phyloP scores from a whole-genome alignment of 176 grass and related monocot genomes.

The Metroxylon sagu region DNA sequence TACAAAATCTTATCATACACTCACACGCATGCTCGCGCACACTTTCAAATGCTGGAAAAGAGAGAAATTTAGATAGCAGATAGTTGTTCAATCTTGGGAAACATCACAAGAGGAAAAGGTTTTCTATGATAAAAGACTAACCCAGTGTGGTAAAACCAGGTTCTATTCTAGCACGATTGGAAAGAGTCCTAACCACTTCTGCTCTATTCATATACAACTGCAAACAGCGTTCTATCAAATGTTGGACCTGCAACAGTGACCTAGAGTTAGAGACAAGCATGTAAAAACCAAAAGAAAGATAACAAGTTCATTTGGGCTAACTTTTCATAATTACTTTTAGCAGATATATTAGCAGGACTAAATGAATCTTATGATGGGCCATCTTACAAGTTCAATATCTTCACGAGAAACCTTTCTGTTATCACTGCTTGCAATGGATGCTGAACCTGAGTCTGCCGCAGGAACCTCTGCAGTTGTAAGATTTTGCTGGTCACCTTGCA shows the following conservation, averaged over 20 bases:
- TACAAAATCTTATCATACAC: too few relatives aligned
- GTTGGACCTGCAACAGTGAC: conserved; percentile 56
- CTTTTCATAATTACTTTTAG: too few relatives aligned
- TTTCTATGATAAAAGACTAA: conserved; percentile 13
- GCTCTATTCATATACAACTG: conserved; percentile 96
- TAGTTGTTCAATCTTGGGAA: too few relatives aligned
- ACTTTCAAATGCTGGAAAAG: too few relatives aligned
- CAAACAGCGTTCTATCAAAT: conserved; percentile 95
- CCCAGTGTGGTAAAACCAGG: conserved; percentile 96
- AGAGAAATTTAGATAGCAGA: too few relatives aligned
- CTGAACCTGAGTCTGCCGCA: conserved; percentile 52
- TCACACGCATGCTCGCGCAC: too few relatives aligned
- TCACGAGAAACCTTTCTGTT: conserved; percentile 88
- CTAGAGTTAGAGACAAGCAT: too few relatives aligned
- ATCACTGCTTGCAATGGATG: conserved; percentile 54
- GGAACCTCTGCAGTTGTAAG: conserved; percentile 39
- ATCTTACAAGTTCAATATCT: conserved; percentile 93
- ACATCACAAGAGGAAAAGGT: too few relatives aligned
- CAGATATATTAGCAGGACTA: background rate
- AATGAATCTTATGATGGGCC: background rate
- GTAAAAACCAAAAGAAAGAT: too few relatives aligned
- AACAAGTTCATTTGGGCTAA: too few relatives aligned
- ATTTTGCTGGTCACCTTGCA: conserved; percentile 56
- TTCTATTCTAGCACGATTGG: conserved; percentile 91
- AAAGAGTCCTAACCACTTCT: conserved; percentile 84